Conservation (phyloP, 768 basidiomycete species). For the Russula virescens region DNA sequence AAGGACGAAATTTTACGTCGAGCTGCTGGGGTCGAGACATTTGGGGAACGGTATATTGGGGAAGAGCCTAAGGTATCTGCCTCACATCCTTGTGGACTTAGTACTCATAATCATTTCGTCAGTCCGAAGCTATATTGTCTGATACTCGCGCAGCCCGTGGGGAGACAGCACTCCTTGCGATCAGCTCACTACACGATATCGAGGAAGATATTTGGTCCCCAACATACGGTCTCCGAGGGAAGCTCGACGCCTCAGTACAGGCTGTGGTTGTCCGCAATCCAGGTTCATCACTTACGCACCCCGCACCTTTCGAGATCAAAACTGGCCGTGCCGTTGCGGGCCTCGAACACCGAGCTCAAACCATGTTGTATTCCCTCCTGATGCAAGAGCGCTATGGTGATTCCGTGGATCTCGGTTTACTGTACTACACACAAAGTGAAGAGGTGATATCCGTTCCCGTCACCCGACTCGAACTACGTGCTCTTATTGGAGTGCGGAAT, state of each 20-base stretch:
- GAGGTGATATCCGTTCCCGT: conserved; percentile 80
- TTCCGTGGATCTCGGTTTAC: conserved; percentile 72
- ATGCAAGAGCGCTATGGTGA: conserved; percentile 87
- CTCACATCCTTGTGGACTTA: conserved; percentile 1
- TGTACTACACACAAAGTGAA: conserved; percentile 93
- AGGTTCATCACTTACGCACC: conserved; percentile 30
- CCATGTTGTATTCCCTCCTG: conserved; percentile 92
- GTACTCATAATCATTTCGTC: conserved; percentile 5
- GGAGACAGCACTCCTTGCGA: conserved; percentile 55
- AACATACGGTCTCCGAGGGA: conserved; percentile 90
- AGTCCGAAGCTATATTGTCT: conserved; percentile 61
- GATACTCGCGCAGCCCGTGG: conserved; percentile 55
- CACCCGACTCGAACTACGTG: conserved; percentile 76
- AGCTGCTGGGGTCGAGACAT: conserved; percentile 58
- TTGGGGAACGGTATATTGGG: conserved; percentile 62
- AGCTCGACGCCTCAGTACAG: conserved; percentile 86
- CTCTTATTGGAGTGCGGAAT: conserved; percentile 76
- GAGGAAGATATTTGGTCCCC: conserved; percentile 99
- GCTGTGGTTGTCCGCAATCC: conserved; percentile 44
- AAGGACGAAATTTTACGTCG: conserved; percentile 54
- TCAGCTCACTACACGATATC: conserved; percentile 72
- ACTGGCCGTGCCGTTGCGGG: conserved; percentile 73
- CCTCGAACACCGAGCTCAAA: conserved; percentile 96
- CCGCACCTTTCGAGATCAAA: conserved; percentile 92
- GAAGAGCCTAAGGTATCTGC: conserved; percentile 53